Base-by-base conservation (phyloP, 306 rosid species). In the Bauhinia variegata region DNA sequence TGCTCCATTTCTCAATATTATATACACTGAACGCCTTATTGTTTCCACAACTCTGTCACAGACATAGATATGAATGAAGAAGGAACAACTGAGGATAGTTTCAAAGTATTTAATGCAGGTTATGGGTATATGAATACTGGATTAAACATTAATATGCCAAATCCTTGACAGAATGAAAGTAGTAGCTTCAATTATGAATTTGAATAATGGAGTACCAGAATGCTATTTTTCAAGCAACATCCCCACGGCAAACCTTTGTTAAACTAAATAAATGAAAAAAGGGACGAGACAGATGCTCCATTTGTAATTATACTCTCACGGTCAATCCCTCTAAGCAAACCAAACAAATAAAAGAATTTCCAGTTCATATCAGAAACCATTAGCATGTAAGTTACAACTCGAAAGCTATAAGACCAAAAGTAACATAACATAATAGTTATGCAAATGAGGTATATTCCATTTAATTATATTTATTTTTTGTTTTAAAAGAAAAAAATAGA, bases 311-410 rank as follows among this genome's bases (percentile, higher is more conserved):
- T 28, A 60, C 53, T 23, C 54, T 52, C 37, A 41, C 7, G 54
- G 32, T 54, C 30, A 16, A 49, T 51, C 19, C n/a, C 7, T 38
- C 62, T 52, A 56, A 7, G 44, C 39, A 72, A 57, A 63, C 42
- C 16, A 66, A 77, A 60, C 15, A 72, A 17, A 19, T 4, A 7
- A n/a, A 30, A 15, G 46, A 36, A 65, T 54, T 30, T 16, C 13
- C 0, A 37, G 43, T 13, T 17, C 46, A 41, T 19, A 77, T 2
- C 52, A 51, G 8, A 42, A 59, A 51, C 41, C 8, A 50, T 34
- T n/a, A 16, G 17, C 31, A 34, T 11, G 16, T 15, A 32, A 54
- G 14, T 43, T 15, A 19, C 42, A 14, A 60, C 52, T 41, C 61
- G 66, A 67, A 48, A 72, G 50, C 36, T 18, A 47, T 31, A 54